Evolutionary conservation across 805 yeast genomes (phyloP).

Genomic region (Starmerella apis): DNA sequence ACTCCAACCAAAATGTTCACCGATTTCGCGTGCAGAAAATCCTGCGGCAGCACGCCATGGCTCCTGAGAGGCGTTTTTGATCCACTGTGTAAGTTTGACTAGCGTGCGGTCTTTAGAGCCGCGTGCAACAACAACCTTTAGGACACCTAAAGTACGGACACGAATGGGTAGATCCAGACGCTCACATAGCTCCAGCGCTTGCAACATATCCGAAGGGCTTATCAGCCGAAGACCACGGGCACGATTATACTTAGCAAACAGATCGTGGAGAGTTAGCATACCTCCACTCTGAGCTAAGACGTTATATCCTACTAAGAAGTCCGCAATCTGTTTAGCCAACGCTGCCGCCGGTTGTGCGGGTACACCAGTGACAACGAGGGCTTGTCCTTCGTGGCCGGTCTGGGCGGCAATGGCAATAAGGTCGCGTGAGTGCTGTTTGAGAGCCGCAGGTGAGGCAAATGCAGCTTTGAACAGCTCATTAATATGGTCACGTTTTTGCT

Average conservation of each 20-base stretch:
- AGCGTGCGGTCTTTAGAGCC: constrained; percentile 17
- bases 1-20: constrained; percentile 52
- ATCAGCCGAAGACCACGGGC: constrained; percentile 57
- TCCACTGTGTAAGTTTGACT: constrained; percentile 21
- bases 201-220: constrained; percentile 55
- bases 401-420: not conserved
- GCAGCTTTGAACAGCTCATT: not conserved
- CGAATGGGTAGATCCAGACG: constrained; percentile 48
- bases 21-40: constrained; percentile 35
- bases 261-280: constrained; percentile 49
- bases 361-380: constrained; percentile 30
- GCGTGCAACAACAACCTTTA: constrained; percentile 32
- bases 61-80: constrained; percentile 13
- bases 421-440: not conserved
- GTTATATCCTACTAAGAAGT: constrained; percentile 44
- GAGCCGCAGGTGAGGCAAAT: not conserved
- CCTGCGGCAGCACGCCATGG: constrained; percentile 29
- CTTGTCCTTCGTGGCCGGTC: not conserved
- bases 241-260: constrained; percentile 54
- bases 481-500: not conserved
- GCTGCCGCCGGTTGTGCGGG: constrained; percentile 40
- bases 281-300: constrained; percentile 46
- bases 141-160: constrained; percentile 34
- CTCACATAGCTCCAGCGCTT: constrained; percentile 50
- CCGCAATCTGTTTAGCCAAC: constrained; percentile 68